Evolutionary conservation across 352 stramenopile genomes (phyloP).

Genomic region (Halophytophthora batemanensis): DNA sequence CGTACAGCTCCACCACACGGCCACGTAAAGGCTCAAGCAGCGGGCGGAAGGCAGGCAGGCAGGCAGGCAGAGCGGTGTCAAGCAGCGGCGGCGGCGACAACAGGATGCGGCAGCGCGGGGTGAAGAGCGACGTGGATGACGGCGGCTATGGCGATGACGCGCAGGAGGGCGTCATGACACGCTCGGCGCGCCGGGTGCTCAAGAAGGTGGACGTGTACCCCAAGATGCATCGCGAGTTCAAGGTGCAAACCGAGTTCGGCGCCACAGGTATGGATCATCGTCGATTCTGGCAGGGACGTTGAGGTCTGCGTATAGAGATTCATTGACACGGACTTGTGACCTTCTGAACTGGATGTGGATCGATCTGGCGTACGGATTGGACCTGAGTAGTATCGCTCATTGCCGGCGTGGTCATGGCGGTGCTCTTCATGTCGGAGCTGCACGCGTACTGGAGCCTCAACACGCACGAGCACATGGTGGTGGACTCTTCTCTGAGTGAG

Average conservation of each 20-base stretch:
- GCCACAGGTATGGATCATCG: conserved; percentile 43
- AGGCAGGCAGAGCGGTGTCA: conserved; percentile 11
- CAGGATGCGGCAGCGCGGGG: conserved; percentile 54
- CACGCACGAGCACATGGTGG: conserved; percentile 93
- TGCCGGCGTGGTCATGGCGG: conserved; percentile 81
- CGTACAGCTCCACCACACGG: background rate
- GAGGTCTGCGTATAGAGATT: conserved; percentile 10
- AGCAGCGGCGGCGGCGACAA: background rate
- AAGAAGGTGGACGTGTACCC: conserved; percentile 92
- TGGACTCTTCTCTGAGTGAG: conserved; percentile 94
- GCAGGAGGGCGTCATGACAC: conserved; percentile 34
- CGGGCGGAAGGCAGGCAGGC: conserved; percentile 9
- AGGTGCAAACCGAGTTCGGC: conserved; percentile 92
- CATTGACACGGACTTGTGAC: conserved; percentile 11
- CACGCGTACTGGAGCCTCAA: conserved; percentile 72
- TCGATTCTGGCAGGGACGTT: background rate
- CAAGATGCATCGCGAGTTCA: conserved; percentile 95
- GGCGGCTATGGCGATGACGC: conserved; percentile 21
- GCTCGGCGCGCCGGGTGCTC: conserved; percentile 55
- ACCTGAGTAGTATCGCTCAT: conserved; percentile 65
- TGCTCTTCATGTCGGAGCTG: conserved; percentile 92
- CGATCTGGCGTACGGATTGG: background rate
- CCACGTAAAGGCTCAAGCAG: background rate
- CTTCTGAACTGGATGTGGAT: background rate
- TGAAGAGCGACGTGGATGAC: conserved; percentile 65